Percentiles rank a stretch among this genome's conserved stretches.
Evolutionary conservation across 257 asterid species (phyloP).

Genomic region (Fraxinus quadrangulata): DNA sequence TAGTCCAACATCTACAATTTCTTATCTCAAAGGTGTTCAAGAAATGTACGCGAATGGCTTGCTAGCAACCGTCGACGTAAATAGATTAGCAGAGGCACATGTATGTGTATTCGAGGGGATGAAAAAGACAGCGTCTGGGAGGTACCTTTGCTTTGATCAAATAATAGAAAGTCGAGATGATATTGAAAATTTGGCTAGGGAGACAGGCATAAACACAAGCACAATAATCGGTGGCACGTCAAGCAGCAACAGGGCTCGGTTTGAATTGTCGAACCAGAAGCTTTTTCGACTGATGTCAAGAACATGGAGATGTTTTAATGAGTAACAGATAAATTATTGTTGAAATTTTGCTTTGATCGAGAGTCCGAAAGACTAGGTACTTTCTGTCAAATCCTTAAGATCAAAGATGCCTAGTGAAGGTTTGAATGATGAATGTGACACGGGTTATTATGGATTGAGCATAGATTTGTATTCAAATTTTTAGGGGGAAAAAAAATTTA

Average conservation of each 20-base stretch:
- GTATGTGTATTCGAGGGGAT: constrained; percentile 68
- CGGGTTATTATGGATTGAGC: neutral
- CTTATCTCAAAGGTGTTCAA: constrained; percentile 77
- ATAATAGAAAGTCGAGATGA: constrained; percentile 51
- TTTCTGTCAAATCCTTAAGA: neutral
- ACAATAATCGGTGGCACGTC: constrained; percentile 37
- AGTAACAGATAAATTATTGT: neutral
- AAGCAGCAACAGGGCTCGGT: constrained; percentile 26
- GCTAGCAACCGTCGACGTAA: constrained; percentile 61
- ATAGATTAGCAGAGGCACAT: constrained; percentile 71
- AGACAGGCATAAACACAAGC: constrained; percentile 45
- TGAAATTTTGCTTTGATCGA: constrained; percentile 18
- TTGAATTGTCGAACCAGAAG: constrained; percentile 55
- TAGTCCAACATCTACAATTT: constrained; percentile 71
- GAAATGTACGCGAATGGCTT: constrained; percentile 68
- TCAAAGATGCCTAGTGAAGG: neutral
- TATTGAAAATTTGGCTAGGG: constrained; percentile 48
- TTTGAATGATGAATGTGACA: neutral
- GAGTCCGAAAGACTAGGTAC: neutral
- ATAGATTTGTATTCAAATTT: neutral
- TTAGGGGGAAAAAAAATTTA: neutral
- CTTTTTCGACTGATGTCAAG: constrained; percentile 53
- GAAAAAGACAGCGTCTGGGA: constrained; percentile 50
- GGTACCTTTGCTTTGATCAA: constrained; percentile 77
- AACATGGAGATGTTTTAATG: constrained; percentile 45